Evolutionary conservation across 2,329 filamentous ascomycete genomes (phyloP).

Genomic region (Beauveria brongniartii): DNA sequence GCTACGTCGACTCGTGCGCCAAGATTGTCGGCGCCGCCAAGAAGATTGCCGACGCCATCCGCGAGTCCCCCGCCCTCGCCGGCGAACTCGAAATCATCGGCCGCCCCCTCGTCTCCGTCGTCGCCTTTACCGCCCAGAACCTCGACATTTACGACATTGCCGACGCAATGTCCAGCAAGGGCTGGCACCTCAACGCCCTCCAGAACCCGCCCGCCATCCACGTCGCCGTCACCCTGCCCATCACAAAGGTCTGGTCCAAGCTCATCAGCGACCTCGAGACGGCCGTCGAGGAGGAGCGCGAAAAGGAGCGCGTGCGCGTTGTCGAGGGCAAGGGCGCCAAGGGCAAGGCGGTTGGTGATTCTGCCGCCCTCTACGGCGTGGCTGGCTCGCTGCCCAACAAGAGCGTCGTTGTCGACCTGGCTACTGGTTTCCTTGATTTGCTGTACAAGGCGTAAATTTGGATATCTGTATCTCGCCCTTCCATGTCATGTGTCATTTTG

Average conservation of each 20-base stretch:
- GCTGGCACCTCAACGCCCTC: slow-evolving; percentile 94
- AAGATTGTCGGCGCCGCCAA: slow-evolving; percentile 83
- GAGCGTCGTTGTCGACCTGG: slow-evolving; percentile 84
- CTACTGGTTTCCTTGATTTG: slow-evolving; percentile 84
- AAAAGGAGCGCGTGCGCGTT: slow-evolving; percentile 67
- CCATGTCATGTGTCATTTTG: not conserved
- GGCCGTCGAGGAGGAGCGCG: slow-evolving; percentile 63
- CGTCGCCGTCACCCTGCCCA: slow-evolving; percentile 84
- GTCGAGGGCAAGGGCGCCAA: slow-evolving; percentile 60
- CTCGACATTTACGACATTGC: slow-evolving; percentile 92
- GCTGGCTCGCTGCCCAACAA: slow-evolving; percentile 94
- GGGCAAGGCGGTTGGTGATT: slow-evolving; percentile 65
- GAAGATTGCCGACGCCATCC: slow-evolving; percentile 69
- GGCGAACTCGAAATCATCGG: slow-evolving; percentile 74
- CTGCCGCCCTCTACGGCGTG: slow-evolving; percentile 87
- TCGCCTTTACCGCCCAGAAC: slow-evolving; percentile 77
- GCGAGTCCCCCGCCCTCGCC: slow-evolving; percentile 57
- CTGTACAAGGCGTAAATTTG: slow-evolving; percentile 69
- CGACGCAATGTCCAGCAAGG: slow-evolving; percentile 73
- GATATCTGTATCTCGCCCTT: too few species aligned
- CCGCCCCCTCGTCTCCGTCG: slow-evolving; percentile 78
- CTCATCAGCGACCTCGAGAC: slow-evolving; percentile 65
- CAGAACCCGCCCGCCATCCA: slow-evolving; percentile 90
- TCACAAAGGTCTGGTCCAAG: slow-evolving; percentile 71
- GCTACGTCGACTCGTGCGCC: slow-evolving; percentile 80